These are phyloP conservation scores for Colletotrichum sidae DNA, from an alignment of 2,329 filamentous ascomycete species.

Conservation along the genomic window DNA sequence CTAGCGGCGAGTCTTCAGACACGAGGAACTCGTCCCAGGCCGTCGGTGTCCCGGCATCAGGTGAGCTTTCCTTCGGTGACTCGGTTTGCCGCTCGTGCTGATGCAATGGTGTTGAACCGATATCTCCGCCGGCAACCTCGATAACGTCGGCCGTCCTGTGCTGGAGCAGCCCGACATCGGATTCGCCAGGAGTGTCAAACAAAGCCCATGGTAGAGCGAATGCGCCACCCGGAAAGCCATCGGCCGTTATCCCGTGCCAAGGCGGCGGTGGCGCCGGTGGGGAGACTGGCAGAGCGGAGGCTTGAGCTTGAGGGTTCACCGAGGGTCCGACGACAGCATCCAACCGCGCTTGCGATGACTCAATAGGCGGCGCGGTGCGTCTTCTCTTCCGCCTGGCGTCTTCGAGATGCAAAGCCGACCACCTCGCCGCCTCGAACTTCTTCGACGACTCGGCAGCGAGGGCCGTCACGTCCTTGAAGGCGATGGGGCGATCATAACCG, in stretches of 20 bases:
- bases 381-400: slow-evolving; percentile 22
- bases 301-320: background rate
- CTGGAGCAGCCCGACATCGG: background rate
- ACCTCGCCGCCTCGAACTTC: slow-evolving; percentile 27
- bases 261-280: background rate
- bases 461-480: slow-evolving; percentile 29
- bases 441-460: slow-evolving; percentile 24
- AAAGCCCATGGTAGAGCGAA: slow-evolving; percentile 23
- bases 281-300: background rate
- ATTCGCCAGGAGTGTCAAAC: background rate
- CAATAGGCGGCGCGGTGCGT: background rate
- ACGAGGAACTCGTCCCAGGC: slow-evolving; percentile 23
- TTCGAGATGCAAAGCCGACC: slow-evolving; percentile 15
- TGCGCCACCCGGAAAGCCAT: background rate
- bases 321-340: background rate
- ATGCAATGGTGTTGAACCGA: background rate
- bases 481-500: slow-evolving; percentile 24
- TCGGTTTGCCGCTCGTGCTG: background rate
- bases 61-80: background rate
- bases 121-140: background rate
- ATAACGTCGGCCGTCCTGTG: background rate
- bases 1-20: background rate
- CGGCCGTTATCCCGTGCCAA: background rate
- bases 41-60: background rate
- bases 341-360: background rate